These are phyloP conservation scores for Zelopaecilomyces penicillatus DNA, from an alignment of 2,329 filamentous ascomycete genomes.

Conservation along the genomic window DNA sequence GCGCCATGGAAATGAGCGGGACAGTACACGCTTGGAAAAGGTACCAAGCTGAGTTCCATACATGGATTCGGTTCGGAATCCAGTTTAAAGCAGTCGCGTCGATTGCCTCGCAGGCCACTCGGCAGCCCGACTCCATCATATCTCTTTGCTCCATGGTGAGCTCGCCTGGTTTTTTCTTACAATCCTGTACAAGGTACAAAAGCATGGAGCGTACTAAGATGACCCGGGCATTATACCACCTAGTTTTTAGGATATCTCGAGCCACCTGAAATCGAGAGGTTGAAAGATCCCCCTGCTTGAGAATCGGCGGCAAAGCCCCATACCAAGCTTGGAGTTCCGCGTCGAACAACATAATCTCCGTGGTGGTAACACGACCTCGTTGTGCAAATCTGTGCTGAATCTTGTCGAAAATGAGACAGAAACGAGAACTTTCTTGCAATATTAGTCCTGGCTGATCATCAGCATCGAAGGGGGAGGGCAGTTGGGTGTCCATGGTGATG, in stretches of 20 bases:
- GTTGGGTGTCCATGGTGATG: slow-evolving; percentile 21
- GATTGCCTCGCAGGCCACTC: slow-evolving; percentile 21
- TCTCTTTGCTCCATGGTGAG: slow-evolving; percentile 14
- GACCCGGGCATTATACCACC: slow-evolving; percentile 22
- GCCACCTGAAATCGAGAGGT: slow-evolving; percentile 18
- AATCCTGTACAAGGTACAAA: slow-evolving; percentile 17
- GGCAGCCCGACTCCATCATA: slow-evolving; percentile 17
- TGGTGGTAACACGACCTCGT: slow-evolving; percentile 14
- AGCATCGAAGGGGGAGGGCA: slow-evolving; percentile 13
- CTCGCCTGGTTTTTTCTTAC: slow-evolving; percentile 9
- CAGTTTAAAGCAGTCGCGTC: slow-evolving; percentile 23
- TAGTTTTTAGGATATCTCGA: slow-evolving; percentile 20
- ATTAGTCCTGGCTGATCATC: slow-evolving; percentile 19
- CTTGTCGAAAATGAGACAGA: slow-evolving; percentile 22
- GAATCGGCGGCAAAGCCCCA: slow-evolving; percentile 12
- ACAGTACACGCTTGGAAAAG: slow-evolving; percentile 25
- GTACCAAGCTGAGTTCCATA: slow-evolving; percentile 24
- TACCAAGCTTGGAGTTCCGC: slow-evolving; percentile 20
- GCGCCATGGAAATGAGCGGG: slow-evolving; percentile 20
- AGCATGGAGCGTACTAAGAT: slow-evolving; percentile 16
- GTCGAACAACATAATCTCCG: slow-evolving; percentile 20
- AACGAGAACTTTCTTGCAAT: slow-evolving; percentile 17
- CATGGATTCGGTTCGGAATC: slow-evolving; percentile 23
- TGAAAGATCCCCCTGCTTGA: slow-evolving; percentile 15
- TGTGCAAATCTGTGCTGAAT: slow-evolving; percentile 23